phyloP scores from a whole-genome alignment of 2,329 filamentous ascomycete species.

The Phoma sp. region DNA sequence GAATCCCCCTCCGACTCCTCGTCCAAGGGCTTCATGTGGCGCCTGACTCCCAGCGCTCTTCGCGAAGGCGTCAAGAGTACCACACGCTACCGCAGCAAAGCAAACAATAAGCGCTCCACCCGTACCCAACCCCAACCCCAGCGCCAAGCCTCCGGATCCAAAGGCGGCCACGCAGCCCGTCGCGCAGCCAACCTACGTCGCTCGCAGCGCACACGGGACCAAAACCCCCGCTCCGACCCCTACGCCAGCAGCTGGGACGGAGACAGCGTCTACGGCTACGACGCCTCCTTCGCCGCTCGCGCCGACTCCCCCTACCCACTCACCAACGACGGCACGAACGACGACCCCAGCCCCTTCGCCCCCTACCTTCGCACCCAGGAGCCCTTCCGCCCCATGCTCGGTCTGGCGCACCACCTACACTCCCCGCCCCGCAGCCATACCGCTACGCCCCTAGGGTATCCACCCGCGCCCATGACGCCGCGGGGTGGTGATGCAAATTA shows the following conservation, averaged over 20 bases:
- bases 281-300: neutral
- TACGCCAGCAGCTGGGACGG: neutral
- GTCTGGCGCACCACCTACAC: neutral
- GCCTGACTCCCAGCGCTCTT: conserved; percentile 73
- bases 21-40: conserved; percentile 78
- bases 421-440: conserved; percentile 13
- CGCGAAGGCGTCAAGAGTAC: conserved; percentile 81
- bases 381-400: neutral
- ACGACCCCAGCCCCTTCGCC: neutral
- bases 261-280: neutral
- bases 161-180: conserved; percentile 53
- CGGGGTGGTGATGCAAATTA: conserved; percentile 21
- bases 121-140: conserved; percentile 42
- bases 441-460: conserved; percentile 22
- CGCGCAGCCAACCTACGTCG: conserved; percentile 34
- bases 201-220: conserved; percentile 26
- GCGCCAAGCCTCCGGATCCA: conserved; percentile 54
- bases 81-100: conserved; percentile 63
- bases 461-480: conserved; percentile 4
- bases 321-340: neutral
- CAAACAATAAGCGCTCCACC: conserved; percentile 53
- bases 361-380: neutral
- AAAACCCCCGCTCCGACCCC: conserved; percentile 6
- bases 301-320: neutral
- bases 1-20: conserved; percentile 56